These are phyloP conservation scores for Colletotrichum lindemuthianum DNA, from an alignment of 2,329 filamentous ascomycete genomes.

Conservation along the genomic window DNA sequence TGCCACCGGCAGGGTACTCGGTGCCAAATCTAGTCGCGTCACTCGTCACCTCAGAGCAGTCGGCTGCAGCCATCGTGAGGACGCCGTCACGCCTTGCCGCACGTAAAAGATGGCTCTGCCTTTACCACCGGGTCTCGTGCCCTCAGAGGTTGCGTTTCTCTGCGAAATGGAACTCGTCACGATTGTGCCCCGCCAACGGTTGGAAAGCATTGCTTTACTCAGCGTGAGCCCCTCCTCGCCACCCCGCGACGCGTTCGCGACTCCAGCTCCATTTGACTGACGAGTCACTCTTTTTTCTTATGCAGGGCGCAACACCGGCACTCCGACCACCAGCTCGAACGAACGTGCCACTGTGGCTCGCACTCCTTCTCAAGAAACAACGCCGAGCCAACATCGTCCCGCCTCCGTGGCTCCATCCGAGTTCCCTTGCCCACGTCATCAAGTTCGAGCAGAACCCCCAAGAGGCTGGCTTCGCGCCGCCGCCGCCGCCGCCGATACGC, in stretches of 20 bases:
- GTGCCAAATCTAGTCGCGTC: no score
- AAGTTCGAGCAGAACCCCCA: constrained; percentile 81
- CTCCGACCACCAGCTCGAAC: constrained; percentile 85
- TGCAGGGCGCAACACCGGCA: constrained; percentile 78
- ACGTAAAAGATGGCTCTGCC: constrained; percentile 58
- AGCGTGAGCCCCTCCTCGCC: constrained; percentile 67
- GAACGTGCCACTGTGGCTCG: constrained; percentile 90
- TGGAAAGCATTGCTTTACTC: constrained; percentile 86
- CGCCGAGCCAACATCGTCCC: constrained; percentile 91
- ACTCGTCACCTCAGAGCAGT: no score
- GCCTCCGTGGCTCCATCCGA: constrained; percentile 85
- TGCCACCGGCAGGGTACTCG: no score
- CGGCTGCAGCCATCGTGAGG: background rate
- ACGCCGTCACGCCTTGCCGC: background rate
- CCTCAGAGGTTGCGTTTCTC: constrained; percentile 90
- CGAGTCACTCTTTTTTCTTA: background rate
- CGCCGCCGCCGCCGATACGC: constrained; percentile 72
- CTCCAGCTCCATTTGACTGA: constrained; percentile 3
- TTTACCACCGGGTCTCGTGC: constrained; percentile 70
- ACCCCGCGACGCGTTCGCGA: constrained; percentile 19
- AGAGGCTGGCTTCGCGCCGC: constrained; percentile 78
- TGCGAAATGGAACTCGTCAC: constrained; percentile 98
- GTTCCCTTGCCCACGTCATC: constrained; percentile 81
- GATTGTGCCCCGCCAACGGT: constrained; percentile 87
- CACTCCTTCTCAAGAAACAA: constrained; percentile 93